Evolutionary conservation across 192 early-diverging fungal genomes (phyloP), one percentile per base, ranked within the genome.

Genomic region (Coemansia sp.): DNA sequence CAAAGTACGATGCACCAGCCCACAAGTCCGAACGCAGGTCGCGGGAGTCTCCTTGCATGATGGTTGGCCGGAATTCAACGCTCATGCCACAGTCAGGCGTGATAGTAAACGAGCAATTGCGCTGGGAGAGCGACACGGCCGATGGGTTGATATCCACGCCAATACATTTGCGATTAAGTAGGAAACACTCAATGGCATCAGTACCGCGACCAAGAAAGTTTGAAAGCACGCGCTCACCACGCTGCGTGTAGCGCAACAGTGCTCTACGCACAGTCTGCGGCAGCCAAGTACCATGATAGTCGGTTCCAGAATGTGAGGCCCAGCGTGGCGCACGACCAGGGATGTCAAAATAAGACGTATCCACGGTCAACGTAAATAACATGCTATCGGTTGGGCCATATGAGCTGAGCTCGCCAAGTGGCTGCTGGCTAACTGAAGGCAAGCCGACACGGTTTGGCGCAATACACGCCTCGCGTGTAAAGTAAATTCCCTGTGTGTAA

Each of bases 121-220:
- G 82, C 64, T 92, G 89, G 9, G 93, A 87, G 22, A 95, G 82
- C 3, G 90, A 85, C 25, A 94, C 88, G 0, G 92, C 92, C 0
- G 89, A 85, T 14, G 93, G 93, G 54, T 95, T 96, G 56, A 96
- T 93, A 62, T 96, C 94, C 4, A 96, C 83, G 49, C 92, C 93
- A 27, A 87, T 75, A 64, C 88, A 92, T 53, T 86, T 84, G 81
- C 94, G 82, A 65, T 87, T 82, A 7, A 93, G 78, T 56, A 96
- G 69, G 31, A 93, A 90, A 41, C 87, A 87, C 71, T 97, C 94
- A 19, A 94, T 95, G 6, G 92, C 93, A 69, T 97, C 94, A 1
- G 94, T 97, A 60, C 92, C 94, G 41, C 94, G 86, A n/a, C 94
- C 94, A 16, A 94, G 70, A 60, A 97, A 97, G 65, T 95, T 97